phyloP scores from a whole-genome alignment of 495 filamentous ascomycete genomes.

The Neurospora intermedia region DNA sequence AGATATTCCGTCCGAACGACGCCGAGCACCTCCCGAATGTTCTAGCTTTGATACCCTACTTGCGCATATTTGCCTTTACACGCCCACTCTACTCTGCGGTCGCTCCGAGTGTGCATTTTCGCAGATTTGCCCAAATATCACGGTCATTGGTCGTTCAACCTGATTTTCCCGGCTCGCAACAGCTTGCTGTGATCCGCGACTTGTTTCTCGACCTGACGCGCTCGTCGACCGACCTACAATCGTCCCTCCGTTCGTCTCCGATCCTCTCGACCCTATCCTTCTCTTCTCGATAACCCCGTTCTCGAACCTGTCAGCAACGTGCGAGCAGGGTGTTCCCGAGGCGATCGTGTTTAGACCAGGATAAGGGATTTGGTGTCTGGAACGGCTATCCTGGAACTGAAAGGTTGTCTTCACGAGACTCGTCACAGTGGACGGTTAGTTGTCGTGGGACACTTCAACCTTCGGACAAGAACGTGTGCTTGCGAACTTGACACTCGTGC shows the following conservation, averaged over 20 bases:
- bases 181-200: neutral
- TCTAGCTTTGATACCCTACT: neutral
- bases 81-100: neutral
- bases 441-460: neutral
- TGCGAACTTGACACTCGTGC: slow-evolving; percentile 4
- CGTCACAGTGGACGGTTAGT: slow-evolving; percentile 1
- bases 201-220: neutral
- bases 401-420: slow-evolving; percentile 1
- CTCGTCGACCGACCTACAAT: neutral
- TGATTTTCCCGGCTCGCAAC: neutral
- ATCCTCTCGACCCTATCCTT: neutral
- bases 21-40: neutral
- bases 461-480: neutral
- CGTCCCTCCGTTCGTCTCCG: neutral
- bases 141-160: neutral
- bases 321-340: neutral
- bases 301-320: neutral
- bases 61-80: neutral
- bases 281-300: neutral
- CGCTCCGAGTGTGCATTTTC: neutral
- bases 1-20: neutral
- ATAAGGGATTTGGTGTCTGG: neutral
- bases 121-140: neutral
- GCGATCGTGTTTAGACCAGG: neutral
- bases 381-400: neutral